Evolutionary conservation across 768 basidiomycete genomes (phyloP), one percentile per base, ranked within the genome.

Genomic region (Panaeolus papilionaceus): DNA sequence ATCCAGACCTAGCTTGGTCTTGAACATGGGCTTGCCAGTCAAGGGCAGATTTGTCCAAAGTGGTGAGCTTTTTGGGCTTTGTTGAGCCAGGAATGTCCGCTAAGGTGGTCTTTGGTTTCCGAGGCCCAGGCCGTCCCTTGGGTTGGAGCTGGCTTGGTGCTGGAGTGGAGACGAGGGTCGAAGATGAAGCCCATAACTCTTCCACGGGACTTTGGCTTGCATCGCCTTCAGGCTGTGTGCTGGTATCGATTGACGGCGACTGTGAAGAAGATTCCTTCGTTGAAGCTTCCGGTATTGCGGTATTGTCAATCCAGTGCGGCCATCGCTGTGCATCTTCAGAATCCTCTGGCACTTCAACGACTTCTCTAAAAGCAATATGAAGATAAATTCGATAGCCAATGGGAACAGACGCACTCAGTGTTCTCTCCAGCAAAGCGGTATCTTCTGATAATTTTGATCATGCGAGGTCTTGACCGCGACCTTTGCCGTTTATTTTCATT

Each of bases 1-100:
- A 71, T 3, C 81, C 84, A 0, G 81, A 66, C 20, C 75, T 73
- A 28, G 77, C 72, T 63, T 84, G 78, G 0, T 83, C 68, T 20
- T 83, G 77, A 14, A 93, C 77, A 71, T 95, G 93, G 0, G 86
- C 77, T 37, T 84, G 83, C 94, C 94, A 96, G 74, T 96, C 94
- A 86, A 96, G 88, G 12, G 91, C 88, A 0, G 92, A 93, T 76
- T 95, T 95, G 69, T 94, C 93, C 14, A 96, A 82, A 28, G 93
- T 95, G 26, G 91, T 89, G 8, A 96, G 82, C 77, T 92, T 95
- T 75, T 91, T 93, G 1, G 88, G 81, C 73, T 90, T 93, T 0
- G 82, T 68, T 8, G 80, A 69, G 12, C 80, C 79, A 0, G 91
- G 91, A 38, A 91, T 75, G 14, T 85, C 77, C 0, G 85, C 82